Evolutionary conservation across 1,284 basidiomycete species (phyloP).

Genomic region (Leccinum angustisporum): DNA sequence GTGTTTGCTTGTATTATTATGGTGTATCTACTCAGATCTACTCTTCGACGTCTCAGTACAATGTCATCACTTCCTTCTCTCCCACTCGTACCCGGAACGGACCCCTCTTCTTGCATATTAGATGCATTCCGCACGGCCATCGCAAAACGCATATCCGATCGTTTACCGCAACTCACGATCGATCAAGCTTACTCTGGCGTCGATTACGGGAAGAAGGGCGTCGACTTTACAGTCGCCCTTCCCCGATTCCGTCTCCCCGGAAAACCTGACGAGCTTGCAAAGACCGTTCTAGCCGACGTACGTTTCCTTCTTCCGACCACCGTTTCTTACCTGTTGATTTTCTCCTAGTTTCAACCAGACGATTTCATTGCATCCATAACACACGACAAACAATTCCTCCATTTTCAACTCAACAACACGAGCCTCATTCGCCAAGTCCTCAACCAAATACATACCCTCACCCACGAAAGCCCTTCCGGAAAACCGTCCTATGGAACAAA

Average conservation of each 20-base stretch:
- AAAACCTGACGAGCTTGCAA: slow-evolving; percentile 79
- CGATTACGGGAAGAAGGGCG: slow-evolving; percentile 89
- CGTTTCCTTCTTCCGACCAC: slow-evolving; percentile 28
- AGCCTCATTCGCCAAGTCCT: slow-evolving; percentile 80
- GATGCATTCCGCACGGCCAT: slow-evolving; percentile 87
- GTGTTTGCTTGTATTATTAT: background rate
- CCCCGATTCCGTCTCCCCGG: slow-evolving; percentile 88
- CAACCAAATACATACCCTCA: slow-evolving; percentile 77
- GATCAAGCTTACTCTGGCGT: slow-evolving; percentile 83
- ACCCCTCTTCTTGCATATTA: slow-evolving; percentile 70
- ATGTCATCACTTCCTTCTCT: slow-evolving; percentile 31
- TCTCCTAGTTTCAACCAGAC: slow-evolving; percentile 62
- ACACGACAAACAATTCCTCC: slow-evolving; percentile 79
- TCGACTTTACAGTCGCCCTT: slow-evolving; percentile 90
- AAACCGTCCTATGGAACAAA: slow-evolving; percentile 75
- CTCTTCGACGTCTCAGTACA: slow-evolving; percentile 10
- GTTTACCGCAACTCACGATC: slow-evolving; percentile 64
- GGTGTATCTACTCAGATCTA: slow-evolving; percentile 7
- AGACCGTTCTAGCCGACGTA: slow-evolving; percentile 74
- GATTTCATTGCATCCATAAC: slow-evolving; percentile 66
- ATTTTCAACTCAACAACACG: slow-evolving; percentile 73
- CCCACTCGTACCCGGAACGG: slow-evolving; percentile 56
- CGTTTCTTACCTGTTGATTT: background rate
- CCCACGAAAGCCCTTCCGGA: slow-evolving; percentile 54
- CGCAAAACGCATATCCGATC: slow-evolving; percentile 73